A percentile compares a stretch with the other conserved stretches of the same genome.
Conservation (phyloP, 2,329 filamentous ascomycete genomes). For the Fusarium oxysporum region DNA sequence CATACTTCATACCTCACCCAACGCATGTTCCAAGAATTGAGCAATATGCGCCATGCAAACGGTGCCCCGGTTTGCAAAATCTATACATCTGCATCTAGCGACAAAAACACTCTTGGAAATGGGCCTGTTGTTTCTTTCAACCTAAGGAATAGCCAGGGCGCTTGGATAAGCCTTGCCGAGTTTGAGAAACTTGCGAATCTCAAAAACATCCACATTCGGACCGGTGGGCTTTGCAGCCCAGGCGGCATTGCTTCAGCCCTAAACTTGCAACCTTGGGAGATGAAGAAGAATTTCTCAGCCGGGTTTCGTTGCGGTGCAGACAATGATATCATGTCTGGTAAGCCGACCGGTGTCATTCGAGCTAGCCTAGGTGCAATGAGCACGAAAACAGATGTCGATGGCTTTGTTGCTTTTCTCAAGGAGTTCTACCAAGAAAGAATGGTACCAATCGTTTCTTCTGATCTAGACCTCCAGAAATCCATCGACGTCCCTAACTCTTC, state of each 20-base stretch:
- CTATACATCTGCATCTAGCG: conserved; percentile 64
- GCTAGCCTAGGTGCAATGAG: conserved; percentile 93
- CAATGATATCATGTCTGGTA: conserved; percentile 83
- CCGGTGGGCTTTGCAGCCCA: conserved; percentile 91
- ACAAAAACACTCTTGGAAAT: conserved; percentile 54
- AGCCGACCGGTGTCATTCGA: conserved; percentile 88
- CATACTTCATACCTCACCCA: conserved; percentile 77
- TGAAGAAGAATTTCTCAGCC: conserved; percentile 84
- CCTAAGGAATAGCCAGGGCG: conserved; percentile 72
- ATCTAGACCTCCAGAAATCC: background rate
- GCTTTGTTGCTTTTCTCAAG: conserved; percentile 76
- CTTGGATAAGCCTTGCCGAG: conserved; percentile 84
- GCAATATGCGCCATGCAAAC: conserved; percentile 75
- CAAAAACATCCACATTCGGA: conserved; percentile 85
- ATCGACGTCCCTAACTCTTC: background rate
- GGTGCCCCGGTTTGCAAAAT: conserved; percentile 69
- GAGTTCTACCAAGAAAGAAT: conserved; percentile 64
- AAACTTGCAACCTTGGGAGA: conserved; percentile 81
- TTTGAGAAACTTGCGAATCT: conserved; percentile 87
- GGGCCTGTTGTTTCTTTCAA: conserved; percentile 91
- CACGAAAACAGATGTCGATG: conserved; percentile 76
- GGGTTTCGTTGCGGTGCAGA: conserved; percentile 88
- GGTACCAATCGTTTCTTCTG: background rate
- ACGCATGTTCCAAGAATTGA: conserved; percentile 69
- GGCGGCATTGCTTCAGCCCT: conserved; percentile 83